phyloP scores from a whole-genome alignment of 2,329 filamentous ascomycete species.

The Aspergillus novofumigatus region DNA sequence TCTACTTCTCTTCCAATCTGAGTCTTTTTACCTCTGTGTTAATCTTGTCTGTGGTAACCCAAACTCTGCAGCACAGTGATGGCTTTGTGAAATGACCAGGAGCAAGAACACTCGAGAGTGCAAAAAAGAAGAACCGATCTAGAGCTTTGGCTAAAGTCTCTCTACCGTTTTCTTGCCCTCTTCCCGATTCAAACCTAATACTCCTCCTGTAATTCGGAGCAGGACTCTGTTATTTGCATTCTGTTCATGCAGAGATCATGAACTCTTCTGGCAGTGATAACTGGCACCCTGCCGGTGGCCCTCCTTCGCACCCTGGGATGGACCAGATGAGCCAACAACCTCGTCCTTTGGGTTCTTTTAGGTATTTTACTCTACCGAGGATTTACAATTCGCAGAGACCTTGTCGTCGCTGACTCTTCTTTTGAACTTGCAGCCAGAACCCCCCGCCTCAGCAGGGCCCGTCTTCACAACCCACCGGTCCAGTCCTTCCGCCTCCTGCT shows the following conservation, averaged over 20 bases:
- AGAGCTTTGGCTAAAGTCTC: slow-evolving; percentile 9
- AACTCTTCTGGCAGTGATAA: slow-evolving; percentile 41
- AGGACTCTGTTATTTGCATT: slow-evolving; percentile 3
- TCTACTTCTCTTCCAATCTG: slow-evolving; percentile 3
- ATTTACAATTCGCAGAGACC: neutral
- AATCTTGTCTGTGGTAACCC: neutral
- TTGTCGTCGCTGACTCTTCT: slow-evolving; percentile 10
- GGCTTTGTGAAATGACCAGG: slow-evolving; percentile 24
- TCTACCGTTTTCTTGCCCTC: slow-evolving; percentile 2
- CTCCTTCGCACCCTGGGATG: slow-evolving; percentile 40
- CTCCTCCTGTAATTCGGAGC: neutral
- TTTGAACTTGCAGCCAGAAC: slow-evolving; percentile 30
- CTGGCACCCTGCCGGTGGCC: slow-evolving; percentile 39
- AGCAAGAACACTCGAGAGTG: slow-evolving; percentile 20
- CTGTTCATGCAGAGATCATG: slow-evolving; percentile 30
- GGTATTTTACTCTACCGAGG: slow-evolving; percentile 27
- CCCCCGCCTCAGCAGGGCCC: slow-evolving; percentile 35
- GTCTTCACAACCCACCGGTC: slow-evolving; percentile 34
- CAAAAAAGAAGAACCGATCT: slow-evolving; percentile 18
- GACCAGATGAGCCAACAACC: slow-evolving; percentile 41
- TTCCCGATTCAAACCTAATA: neutral
- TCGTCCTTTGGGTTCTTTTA: slow-evolving; percentile 42
- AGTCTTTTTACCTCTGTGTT: neutral
- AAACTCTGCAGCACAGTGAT: slow-evolving; percentile 21
- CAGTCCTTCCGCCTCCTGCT: slow-evolving; percentile 37